A percentile compares a stretch with the other conserved stretches of the same genome.
Evolutionary conservation across 495 filamentous ascomycete species (phyloP).

Genomic region (Aspergillus saccharolyticus): DNA sequence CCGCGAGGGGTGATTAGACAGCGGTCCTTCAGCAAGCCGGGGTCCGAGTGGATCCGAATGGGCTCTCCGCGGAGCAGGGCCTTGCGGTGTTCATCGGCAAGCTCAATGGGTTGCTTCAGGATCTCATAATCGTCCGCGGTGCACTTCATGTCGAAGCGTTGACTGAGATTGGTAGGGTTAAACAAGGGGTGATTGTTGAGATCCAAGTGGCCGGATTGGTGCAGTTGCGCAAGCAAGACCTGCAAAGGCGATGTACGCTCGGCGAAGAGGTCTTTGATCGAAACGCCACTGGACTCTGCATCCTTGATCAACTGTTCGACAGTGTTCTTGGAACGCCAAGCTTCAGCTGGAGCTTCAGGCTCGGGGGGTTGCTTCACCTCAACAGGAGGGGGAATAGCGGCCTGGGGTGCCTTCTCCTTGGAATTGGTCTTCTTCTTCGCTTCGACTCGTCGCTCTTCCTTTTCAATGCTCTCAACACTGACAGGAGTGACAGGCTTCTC

Average conservation of each 20-base stretch:
- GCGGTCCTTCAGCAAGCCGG: constrained; percentile 38
- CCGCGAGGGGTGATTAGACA: constrained; percentile 73
- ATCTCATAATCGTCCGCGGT: constrained; percentile 40
- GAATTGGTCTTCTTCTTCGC: constrained; percentile 30
- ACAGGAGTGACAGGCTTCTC: constrained; percentile 31
- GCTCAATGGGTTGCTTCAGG: constrained; percentile 33
- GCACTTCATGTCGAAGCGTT: constrained; percentile 49
- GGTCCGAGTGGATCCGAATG: constrained; percentile 30
- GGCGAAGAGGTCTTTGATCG: constrained; percentile 37
- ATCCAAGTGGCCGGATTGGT: constrained; percentile 43
- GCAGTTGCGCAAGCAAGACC: constrained; percentile 45
- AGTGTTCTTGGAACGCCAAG: constrained; percentile 43
- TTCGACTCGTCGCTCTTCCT: constrained; percentile 25
- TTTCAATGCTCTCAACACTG: constrained; percentile 21
- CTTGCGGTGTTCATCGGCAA: constrained; percentile 41
- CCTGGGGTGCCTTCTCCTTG: constrained; percentile 35
- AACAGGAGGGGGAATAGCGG: constrained; percentile 23
- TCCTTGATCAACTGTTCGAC: constrained; percentile 38
- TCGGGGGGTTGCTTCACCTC: constrained; percentile 32
- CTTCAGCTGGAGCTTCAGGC: constrained; percentile 26
- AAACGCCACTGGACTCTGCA: constrained; percentile 29
- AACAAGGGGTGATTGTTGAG: constrained; percentile 50
- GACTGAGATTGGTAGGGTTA: constrained; percentile 47
- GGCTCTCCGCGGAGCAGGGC: constrained; percentile 38
- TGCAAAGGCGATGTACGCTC: constrained; percentile 41